Conservation (phyloP, 140 eudicot species). For the Anethum foeniculum region DNA sequence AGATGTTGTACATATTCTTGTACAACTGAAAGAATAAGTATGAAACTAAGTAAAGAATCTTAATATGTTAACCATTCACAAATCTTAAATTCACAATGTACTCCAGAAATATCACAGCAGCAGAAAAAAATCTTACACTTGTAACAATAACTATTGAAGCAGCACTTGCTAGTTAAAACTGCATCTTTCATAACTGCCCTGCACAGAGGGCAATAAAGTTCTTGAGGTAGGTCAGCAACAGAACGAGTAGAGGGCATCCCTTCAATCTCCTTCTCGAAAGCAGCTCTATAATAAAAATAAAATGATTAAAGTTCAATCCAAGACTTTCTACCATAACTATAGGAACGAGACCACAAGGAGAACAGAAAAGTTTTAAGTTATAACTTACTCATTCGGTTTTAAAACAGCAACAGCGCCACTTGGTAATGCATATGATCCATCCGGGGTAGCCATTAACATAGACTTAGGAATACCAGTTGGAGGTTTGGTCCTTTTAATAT, state of each 20-base stretch:
- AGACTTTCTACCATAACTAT: not conserved
- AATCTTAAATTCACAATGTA: not conserved
- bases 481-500: slow-evolving; percentile 72
- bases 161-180: slow-evolving; percentile 90
- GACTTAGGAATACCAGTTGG: slow-evolving; percentile 96
- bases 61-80: not conserved
- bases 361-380: not conserved
- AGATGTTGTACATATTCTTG: not conserved
- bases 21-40: not conserved
- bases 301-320: not conserved
- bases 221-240: slow-evolving; percentile 84
- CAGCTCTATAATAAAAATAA: slow-evolving; percentile 34
- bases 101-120: not conserved
- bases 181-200: slow-evolving; percentile 93
- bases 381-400: slow-evolving; percentile 58
- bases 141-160: slow-evolving; percentile 84
- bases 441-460: slow-evolving; percentile 86
- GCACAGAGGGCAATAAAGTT: slow-evolving; percentile 83
- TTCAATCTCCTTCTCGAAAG: slow-evolving; percentile 90
- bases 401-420: slow-evolving; percentile 83
- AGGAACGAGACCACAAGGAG: not conserved
- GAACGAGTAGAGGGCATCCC: slow-evolving; percentile 85
- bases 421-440: slow-evolving; percentile 91
- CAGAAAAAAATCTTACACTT: slow-evolving; percentile 32
- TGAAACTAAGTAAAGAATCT: not conserved